Base-by-base conservation (phyloP, 305 asterid genomes). In the Solanum aculeatissimum region DNA sequence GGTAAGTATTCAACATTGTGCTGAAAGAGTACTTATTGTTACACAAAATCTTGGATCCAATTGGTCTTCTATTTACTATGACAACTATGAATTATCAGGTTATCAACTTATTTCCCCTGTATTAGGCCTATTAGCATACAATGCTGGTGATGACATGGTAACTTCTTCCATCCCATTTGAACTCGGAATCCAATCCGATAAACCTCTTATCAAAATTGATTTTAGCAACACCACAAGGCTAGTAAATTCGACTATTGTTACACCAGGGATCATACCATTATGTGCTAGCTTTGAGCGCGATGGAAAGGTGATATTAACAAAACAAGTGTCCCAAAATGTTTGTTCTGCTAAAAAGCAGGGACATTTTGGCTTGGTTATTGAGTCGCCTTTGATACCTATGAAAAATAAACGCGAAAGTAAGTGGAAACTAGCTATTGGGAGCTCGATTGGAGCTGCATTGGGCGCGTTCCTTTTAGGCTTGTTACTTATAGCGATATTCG, bases 331-430 rank as follows among this genome's bases (percentile, higher is more conserved):
- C 51, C 82, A 83, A 1, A 86, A 86, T 7, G 90, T 94, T 42
- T 97, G 98, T 29, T 87, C 83, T 18, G 90, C 94, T 0, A 84
- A 69, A 29, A 85, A 81, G 55, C 84, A 90, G 4, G 97, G 98
- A 1, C 97, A 91, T 58, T 94, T 92, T 49, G 98, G 98, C 4
- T 63, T 97, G 85, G 97, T 95, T 29, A 89, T 93, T 65, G 97
- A 94, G 32, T 83, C 95, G 15, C 97, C 95, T 11, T 27, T 93
- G 89, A 77, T 95, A 84, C 98, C 97, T 14, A 12, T 87, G 87
- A 94, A 82, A 65, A 86, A 87, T 83, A 92, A 87, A 88, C 90
- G 81, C 11, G 86, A 83, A 55, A 91, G 96, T n/a, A 85, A 86
- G 57, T 91, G 95, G 97, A 93, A 86, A 86, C 84, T 92, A 21